phyloP scores from a whole-genome alignment of 805 yeast genomes.

The Metschnikowia sp. region DNA sequence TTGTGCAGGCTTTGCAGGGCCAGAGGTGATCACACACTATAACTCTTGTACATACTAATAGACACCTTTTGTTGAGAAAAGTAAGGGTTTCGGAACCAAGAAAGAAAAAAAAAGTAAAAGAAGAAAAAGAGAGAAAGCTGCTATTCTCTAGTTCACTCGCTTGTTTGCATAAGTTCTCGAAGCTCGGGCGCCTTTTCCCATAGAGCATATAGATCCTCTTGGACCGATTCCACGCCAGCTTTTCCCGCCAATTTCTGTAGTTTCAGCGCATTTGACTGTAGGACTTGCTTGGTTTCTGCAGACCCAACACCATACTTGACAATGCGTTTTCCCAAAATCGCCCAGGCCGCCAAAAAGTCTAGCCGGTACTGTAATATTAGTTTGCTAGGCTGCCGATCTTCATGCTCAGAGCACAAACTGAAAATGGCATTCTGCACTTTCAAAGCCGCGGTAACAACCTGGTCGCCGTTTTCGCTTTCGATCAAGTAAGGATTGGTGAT shows the following conservation, averaged over 20 bases:
- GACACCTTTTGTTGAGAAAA: not conserved
- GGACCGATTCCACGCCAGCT: not conserved
- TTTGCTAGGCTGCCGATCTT: constrained; percentile 10
- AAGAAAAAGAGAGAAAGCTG: not conserved
- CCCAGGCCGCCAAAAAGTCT: constrained; percentile 39
- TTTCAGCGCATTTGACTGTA: constrained; percentile 1
- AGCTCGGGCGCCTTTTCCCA: constrained; percentile 8
- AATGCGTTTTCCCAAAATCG: constrained; percentile 17
- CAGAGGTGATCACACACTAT: constrained; percentile 16
- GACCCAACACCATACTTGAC: constrained; percentile 13
- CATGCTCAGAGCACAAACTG: constrained; percentile 8
- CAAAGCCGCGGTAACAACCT: constrained; percentile 19
- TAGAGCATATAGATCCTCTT: constrained; percentile 5
- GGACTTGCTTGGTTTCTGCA: not conserved
- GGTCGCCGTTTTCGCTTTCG: constrained; percentile 21
- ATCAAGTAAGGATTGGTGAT: constrained; percentile 26
- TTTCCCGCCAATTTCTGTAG: constrained; percentile 1
- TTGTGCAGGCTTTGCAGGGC: constrained; percentile 56
- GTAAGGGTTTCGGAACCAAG: not conserved
- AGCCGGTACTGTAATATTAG: constrained; percentile 26
- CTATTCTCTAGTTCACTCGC: not conserved
- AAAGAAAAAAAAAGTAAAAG: not conserved
- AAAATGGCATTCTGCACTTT: constrained; percentile 23
- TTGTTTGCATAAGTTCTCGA: not conserved
- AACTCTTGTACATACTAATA: constrained; percentile 8